phyloP scores from a whole-genome alignment of 257 asterid genomes.

The Perilla frutescens region DNA sequence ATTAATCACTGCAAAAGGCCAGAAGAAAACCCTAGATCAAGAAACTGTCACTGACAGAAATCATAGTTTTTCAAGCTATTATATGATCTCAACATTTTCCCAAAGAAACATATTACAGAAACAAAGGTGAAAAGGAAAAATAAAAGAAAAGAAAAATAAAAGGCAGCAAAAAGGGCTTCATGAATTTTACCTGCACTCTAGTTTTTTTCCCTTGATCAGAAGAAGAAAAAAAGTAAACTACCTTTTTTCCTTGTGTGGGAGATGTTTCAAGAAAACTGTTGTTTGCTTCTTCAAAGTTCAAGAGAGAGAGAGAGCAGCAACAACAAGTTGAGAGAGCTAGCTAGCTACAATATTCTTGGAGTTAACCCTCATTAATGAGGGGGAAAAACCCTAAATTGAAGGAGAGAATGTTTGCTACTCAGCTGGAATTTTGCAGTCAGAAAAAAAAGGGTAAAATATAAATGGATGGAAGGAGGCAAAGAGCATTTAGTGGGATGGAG shows the following conservation, averaged over 20 bases:
- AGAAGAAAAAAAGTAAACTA: slow-evolving; percentile 41
- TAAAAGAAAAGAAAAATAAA: background rate
- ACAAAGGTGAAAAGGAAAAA: background rate
- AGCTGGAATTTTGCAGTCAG: slow-evolving; percentile 15
- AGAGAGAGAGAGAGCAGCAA: slow-evolving; percentile 27
- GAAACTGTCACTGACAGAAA: slow-evolving; percentile 32
- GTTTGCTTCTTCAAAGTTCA: slow-evolving; percentile 29
- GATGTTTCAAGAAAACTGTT: slow-evolving; percentile 38
- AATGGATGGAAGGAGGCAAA: slow-evolving; percentile 44
- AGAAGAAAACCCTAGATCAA: slow-evolving; percentile 56
- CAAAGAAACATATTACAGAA: slow-evolving; percentile 33
- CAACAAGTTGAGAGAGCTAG: slow-evolving; percentile 35
- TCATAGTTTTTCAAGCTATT: slow-evolving; percentile 16
- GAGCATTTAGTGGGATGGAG: slow-evolving; percentile 71
- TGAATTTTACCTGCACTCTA: slow-evolving; percentile 33
- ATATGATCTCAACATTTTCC: slow-evolving; percentile 33
- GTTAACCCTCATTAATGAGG: slow-evolving; percentile 25
- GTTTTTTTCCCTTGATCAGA: slow-evolving; percentile 42
- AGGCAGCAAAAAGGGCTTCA: slow-evolving; percentile 38
- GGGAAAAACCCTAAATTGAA: slow-evolving; percentile 49
- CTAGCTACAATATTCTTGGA: slow-evolving; percentile 4
- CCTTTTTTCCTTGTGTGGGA: slow-evolving; percentile 42
- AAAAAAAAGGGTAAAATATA: slow-evolving; percentile 14
- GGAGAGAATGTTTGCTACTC: slow-evolving; percentile 35
- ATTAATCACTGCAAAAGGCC: slow-evolving; percentile 35